A percentile compares a stretch with the other conserved stretches of the same genome.
Conservation (phyloP, 2,329 filamentous ascomycete species). For the Paradendryphiella salina region DNA sequence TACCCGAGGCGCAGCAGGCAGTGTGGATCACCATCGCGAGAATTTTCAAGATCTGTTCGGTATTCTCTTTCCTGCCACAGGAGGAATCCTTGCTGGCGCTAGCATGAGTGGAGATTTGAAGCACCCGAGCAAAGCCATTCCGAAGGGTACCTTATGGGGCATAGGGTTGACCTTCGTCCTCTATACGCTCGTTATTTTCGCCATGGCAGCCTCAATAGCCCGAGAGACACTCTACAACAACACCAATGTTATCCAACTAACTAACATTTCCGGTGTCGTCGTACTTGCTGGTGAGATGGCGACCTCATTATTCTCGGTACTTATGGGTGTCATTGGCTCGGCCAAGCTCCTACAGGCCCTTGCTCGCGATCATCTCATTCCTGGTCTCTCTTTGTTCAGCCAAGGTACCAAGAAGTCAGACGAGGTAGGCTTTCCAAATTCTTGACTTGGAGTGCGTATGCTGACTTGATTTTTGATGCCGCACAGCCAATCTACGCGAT, state of each 20-base stretch:
- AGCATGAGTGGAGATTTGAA: slow-evolving; percentile 88
- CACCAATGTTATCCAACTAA: slow-evolving; percentile 78
- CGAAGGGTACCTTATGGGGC: slow-evolving; percentile 79
- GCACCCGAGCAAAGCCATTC: slow-evolving; percentile 81
- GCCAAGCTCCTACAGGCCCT: slow-evolving; percentile 84
- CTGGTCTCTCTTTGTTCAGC: slow-evolving; percentile 73
- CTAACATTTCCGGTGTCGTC: slow-evolving; percentile 72
- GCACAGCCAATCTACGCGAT: slow-evolving; percentile 69
- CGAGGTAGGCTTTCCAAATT: slow-evolving; percentile 49
- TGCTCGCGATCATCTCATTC: slow-evolving; percentile 75
- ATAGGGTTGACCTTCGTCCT: slow-evolving; percentile 74
- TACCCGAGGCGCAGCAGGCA: slow-evolving; percentile 64
- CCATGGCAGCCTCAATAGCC: slow-evolving; percentile 76
- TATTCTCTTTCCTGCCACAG: slow-evolving; percentile 76
- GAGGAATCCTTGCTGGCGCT: slow-evolving; percentile 68
- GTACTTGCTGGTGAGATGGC: slow-evolving; percentile 82
- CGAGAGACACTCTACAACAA: slow-evolving; percentile 73
- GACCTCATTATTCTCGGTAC: slow-evolving; percentile 78
- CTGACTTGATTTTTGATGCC: not conserved
- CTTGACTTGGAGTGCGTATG: not conserved
- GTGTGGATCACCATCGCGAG: slow-evolving; percentile 63
- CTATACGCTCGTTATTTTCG: slow-evolving; percentile 75
- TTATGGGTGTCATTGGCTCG: slow-evolving; percentile 86
- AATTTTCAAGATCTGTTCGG: slow-evolving; percentile 84
- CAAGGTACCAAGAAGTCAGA: slow-evolving; percentile 72